Evolutionary conservation across 208 protist genomes (phyloP).

Genomic region (Wallacemonas sp.): DNA sequence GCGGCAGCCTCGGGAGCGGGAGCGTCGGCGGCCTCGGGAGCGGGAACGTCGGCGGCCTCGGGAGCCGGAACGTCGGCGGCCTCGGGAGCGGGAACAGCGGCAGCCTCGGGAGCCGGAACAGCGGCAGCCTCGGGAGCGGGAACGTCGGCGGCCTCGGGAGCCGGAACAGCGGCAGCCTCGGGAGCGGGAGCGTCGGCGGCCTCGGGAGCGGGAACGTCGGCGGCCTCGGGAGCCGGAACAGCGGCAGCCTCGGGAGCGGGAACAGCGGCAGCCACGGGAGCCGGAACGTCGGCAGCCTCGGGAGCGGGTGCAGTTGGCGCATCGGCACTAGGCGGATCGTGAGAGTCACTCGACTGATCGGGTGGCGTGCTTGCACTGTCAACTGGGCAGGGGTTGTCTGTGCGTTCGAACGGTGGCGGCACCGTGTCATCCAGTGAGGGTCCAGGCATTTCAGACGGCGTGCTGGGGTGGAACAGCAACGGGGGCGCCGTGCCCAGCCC

Average conservation of each 20-base stretch:
- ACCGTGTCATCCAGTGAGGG: not conserved
- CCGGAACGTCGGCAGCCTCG: not conserved
- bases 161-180: not conserved
- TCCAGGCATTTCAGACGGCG: not conserved
- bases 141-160: not conserved
- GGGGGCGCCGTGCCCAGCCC: slow-evolving; percentile 2
- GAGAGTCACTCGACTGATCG: not conserved
- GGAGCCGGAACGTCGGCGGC: not conserved
- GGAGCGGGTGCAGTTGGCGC: slow-evolving; percentile 5
- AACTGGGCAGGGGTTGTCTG: not conserved
- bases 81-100: not conserved
- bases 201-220: not conserved
- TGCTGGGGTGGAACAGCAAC: not conserved
- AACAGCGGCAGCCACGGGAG: slow-evolving; percentile 4
- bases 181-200: not conserved
- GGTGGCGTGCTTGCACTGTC: not conserved
- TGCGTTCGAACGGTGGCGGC: not conserved
- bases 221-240: slow-evolving; percentile 17
- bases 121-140: not conserved
- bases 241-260: slow-evolving; percentile 7
- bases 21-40: not conserved
- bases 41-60: slow-evolving; percentile 11
- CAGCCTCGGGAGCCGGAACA: not conserved
- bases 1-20: not conserved
- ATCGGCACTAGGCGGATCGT: too few species aligned